phyloP scores from a whole-genome alignment of 2,329 filamentous ascomycete genomes.

The Hypoxylon sp. region DNA sequence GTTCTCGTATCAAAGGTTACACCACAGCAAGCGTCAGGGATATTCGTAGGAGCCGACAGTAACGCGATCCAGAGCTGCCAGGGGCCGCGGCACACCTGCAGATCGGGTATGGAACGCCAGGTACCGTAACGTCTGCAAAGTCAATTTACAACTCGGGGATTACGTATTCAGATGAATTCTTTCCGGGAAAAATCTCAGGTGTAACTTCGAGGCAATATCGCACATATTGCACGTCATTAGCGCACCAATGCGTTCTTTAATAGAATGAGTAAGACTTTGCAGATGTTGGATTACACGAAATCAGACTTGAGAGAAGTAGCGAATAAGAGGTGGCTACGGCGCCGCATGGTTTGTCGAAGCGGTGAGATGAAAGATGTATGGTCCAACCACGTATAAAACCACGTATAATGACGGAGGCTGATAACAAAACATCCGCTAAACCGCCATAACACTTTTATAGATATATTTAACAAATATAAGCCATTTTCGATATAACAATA shows the following conservation, averaged over 20 bases:
- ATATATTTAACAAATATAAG: too few relatives aligned
- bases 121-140: slow-evolving; percentile 13
- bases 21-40: slow-evolving; percentile 22
- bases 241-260: slow-evolving; percentile 6
- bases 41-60: slow-evolving; percentile 26
- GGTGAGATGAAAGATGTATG: slow-evolving; percentile 35
- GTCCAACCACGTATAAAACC: slow-evolving; percentile 28
- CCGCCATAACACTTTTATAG: too few relatives aligned
- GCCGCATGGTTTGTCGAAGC: slow-evolving; percentile 38
- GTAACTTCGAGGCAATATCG: slow-evolving; percentile 19
- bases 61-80: slow-evolving; percentile 19
- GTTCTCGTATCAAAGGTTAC: slow-evolving; percentile 21
- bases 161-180: slow-evolving; percentile 27
- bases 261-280: slow-evolving; percentile 6
- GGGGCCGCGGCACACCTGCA: slow-evolving; percentile 21
- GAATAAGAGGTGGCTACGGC: slow-evolving; percentile 35
- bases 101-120: slow-evolving; percentile 27
- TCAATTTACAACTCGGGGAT: slow-evolving; percentile 19
- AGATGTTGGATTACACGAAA: slow-evolving; percentile 27
- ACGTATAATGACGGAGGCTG: too few relatives aligned
- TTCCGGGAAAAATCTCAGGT: slow-evolving; percentile 18
- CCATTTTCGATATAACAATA: too few relatives aligned
- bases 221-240: slow-evolving; percentile 39
- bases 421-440: too few relatives aligned
- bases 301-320: slow-evolving; percentile 11